Percentiles rank a stretch among this genome's conserved stretches.
These are phyloP conservation scores for Acrasis kona DNA, from an alignment of 78 protist species.

Conservation along the genomic window DNA sequence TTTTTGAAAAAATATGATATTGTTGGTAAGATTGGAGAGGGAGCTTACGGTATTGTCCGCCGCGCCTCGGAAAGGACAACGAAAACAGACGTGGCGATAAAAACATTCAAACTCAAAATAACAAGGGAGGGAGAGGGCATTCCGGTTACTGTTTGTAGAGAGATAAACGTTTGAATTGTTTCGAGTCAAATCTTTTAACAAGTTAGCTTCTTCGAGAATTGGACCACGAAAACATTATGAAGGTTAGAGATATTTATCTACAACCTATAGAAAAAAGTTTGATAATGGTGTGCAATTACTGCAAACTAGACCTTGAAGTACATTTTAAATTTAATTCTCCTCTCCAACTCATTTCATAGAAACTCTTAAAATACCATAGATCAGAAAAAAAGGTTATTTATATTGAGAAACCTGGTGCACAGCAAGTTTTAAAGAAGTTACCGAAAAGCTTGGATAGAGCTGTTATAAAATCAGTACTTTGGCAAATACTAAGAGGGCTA, in stretches of 20 bases:
- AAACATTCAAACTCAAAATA: slow-evolving; percentile 71
- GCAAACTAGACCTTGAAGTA: too few species aligned
- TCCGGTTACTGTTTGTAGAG: slow-evolving; percentile 95
- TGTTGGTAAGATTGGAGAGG: slow-evolving; percentile 94
- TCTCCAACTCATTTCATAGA: too few species aligned
- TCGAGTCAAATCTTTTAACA: not conserved
- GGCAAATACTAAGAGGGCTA: slow-evolving; percentile 1
- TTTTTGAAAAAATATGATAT: not conserved
- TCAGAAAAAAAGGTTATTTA: too few species aligned
- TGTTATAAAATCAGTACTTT: not conserved
- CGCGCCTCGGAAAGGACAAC: slow-evolving; percentile 70
- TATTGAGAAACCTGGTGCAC: too few species aligned
- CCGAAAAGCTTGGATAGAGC: not conserved
- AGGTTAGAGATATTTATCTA: slow-evolving; percentile 1
- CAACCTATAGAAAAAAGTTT: not conserved
- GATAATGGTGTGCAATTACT: too few species aligned
- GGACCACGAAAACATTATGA: slow-evolving; percentile 86
- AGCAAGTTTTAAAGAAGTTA: not conserved
- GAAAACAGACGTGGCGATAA: slow-evolving; percentile 85
- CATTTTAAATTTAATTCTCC: too few species aligned
- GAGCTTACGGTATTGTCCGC: slow-evolving; percentile 98
- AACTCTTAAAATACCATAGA: too few species aligned
- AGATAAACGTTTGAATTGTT: slow-evolving; percentile 63
- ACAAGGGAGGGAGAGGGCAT: slow-evolving; percentile 97
- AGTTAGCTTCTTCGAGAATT: slow-evolving; percentile 74